Evolutionary conservation across 1,284 basidiomycete species (phyloP), one percentile per base, ranked within the genome.

Genomic region (Cerioporus squamosus): DNA sequence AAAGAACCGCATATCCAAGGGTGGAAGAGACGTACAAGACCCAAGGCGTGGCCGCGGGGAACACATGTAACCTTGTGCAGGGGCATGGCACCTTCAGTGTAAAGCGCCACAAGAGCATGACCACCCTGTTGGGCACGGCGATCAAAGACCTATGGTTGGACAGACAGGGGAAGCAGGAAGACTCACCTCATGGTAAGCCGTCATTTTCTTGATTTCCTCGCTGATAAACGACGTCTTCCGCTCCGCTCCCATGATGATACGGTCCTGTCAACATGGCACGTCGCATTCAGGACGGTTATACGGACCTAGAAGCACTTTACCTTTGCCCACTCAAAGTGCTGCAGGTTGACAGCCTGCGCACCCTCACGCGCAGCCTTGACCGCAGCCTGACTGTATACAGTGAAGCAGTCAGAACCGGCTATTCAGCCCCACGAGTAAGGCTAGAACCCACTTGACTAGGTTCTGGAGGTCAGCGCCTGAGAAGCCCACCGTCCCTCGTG

Each of bases 21-120:
- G 44, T n/a, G 20, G 26, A 23, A 29, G 33, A 53, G 45, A 82
- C 88, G 66, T 75, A 93, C 91, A 67, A 95, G 79, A 63, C 96
- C 96, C 36, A 97, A 82, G 18, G 94, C 91, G 68, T 95, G 93
- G 31, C 95, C 95, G 67, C 96, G 90, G 49, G 95, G 95, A 61
- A 98, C 86, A 74, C 95, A 96, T 18, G 95, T 98, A 24, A 97
- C 95, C 79, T 96, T 97, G 75, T 98, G 95, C 63, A 98, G 76
- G 29, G 95, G 95, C 84, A 95, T 94, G 26, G 95, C 94, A 54
- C 95, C 95, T 59, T 93, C 85, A 0, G 96, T 97, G 72, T 94
- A 94, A 38, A 97, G 76, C 6, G 95, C 94, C 20, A 94, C 87
- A 22, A 98, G 83, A 17, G 95, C 94, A 74, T 97, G 95, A 9